Conservation (phyloP, 2,329 filamentous ascomycete species). For the Cladosporium sp. region DNA sequence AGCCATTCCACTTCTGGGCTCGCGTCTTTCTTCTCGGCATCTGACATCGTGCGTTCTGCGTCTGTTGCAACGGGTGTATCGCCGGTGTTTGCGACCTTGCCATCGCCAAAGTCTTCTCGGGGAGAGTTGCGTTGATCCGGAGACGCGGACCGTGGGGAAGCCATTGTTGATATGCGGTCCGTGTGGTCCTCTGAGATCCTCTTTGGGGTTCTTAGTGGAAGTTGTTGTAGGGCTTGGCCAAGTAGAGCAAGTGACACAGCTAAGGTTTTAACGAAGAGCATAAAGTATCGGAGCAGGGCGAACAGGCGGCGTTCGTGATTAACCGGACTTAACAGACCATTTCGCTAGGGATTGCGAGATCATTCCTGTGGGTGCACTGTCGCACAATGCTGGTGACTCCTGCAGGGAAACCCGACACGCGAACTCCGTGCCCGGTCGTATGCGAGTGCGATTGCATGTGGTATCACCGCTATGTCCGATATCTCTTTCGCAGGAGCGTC, state of each 20-base stretch:
- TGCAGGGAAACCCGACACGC: neutral
- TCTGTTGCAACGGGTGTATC: neutral
- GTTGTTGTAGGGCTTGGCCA: neutral
- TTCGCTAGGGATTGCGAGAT: neutral
- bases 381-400: neutral
- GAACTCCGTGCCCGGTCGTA: neutral
- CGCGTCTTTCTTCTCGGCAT: neutral
- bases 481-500: neutral
- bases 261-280: neutral
- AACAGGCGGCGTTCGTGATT: neutral
- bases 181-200: neutral
- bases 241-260: neutral
- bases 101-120: neutral
- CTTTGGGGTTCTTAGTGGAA: neutral
- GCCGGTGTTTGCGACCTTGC: neutral
- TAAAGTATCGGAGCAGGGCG: neutral
- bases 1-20: slow-evolving; percentile 31
- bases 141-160: neutral
- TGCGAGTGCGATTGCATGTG: neutral
- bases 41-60: neutral
- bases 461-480: neutral
- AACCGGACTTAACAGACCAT: neutral
- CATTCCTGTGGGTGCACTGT: neutral
- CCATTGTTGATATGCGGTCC: neutral
- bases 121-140: neutral